Evolutionary conservation across 441 rosid genomes (phyloP), one percentile per base, ranked within the genome.

Genomic region (Populus tomentosa): DNA sequence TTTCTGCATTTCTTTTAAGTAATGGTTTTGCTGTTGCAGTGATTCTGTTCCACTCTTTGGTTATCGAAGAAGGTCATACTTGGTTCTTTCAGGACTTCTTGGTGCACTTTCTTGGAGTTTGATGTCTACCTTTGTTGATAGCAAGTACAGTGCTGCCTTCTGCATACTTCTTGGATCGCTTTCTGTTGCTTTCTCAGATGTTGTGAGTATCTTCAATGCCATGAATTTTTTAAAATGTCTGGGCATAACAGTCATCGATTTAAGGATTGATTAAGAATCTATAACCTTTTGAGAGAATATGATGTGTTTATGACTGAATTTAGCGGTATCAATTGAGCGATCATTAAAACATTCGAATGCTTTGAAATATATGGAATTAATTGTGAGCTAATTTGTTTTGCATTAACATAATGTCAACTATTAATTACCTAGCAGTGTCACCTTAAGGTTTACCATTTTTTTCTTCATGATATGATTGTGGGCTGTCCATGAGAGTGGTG

Each of bases 161-260:
- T 90, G 97, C 87, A 94, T 90, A 77, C 91, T 95, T 85, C 94
- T 95, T n/a, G 94, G 94, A 77, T 94, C 99, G 71, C 91, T 96
- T 50, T 96, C 99, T 75, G 97, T 95, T 78, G 99, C 99, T 82
- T 95, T 95, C 85, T 94, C 97, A 18, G 99, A 94, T 82, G 99
- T 92, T 32, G 97, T 89, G 77, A 86, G 97, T 85, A 79, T 75
- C 77, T 78, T 59, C 56, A 62, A 20, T 73, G 73, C 53, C 23
- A 2, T 59, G 6, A 64, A 72, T 50, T 70, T 76, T 20, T 59
- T 14, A 3, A 70, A 40, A 46, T 32, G 42, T 24, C 70, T 67
- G 20, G 64, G 69, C 63, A 36, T 53, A 71, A 26, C 26, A 26
- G 21, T 30, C 21, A 16, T 70, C 11, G 10, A 32, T 46, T 71